These are phyloP conservation scores for Bacidia rubella DNA, from an alignment of 495 filamentous ascomycete genomes.

Conservation along the genomic window DNA sequence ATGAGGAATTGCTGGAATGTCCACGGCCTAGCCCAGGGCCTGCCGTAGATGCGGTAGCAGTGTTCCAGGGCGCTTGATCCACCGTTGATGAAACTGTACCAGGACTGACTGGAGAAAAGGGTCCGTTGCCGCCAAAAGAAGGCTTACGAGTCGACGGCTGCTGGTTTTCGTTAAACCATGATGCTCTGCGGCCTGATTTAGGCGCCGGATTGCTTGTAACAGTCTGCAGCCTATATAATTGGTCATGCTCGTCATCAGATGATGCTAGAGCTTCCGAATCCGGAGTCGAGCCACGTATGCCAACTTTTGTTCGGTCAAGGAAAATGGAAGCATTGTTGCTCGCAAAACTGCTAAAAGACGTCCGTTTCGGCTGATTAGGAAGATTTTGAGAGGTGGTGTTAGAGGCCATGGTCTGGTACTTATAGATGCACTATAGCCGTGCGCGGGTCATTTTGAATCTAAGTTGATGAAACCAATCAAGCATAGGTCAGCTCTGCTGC, in stretches of 20 bases:
- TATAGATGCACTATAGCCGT: not conserved
- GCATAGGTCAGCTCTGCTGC: too few species aligned
- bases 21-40: conserved; percentile 44
- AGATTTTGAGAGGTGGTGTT: conserved; percentile 9
- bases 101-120: conserved; percentile 62
- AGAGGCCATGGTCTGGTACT: conserved; percentile 7
- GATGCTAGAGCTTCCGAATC: conserved; percentile 88
- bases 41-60: conserved; percentile 31
- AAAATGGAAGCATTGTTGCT: conserved; percentile 42
- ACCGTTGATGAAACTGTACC: conserved; percentile 60
- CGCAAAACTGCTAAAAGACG: conserved; percentile 18
- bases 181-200: conserved; percentile 36
- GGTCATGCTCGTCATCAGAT: conserved; percentile 75
- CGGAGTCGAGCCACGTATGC: conserved; percentile 65
- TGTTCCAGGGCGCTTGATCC: conserved; percentile 57
- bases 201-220: conserved; percentile 24
- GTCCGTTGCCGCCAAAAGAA: conserved; percentile 33
- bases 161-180: conserved; percentile 42
- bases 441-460: not conserved
- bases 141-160: conserved; percentile 32
- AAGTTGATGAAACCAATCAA: too few species aligned
- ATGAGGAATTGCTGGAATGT: conserved; percentile 41
- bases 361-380: conserved; percentile 12
- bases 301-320: conserved; percentile 56
- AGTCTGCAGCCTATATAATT: conserved; percentile 25